Conservation (phyloP, 164 flowering plant species). For the Liriodendron chinense region DNA sequence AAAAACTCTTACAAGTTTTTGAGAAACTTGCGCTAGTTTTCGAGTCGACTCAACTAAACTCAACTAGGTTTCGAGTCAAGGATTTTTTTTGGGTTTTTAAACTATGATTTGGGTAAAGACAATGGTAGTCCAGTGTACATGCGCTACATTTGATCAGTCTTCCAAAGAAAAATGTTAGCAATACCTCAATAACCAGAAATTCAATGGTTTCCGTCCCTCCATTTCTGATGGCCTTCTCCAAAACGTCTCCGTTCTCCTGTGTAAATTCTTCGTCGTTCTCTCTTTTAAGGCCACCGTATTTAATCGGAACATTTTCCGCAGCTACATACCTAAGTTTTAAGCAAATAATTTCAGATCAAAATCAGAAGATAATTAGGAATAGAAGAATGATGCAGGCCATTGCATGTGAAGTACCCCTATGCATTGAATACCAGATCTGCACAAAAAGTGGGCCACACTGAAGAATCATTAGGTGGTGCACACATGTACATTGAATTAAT, state of each 20-base stretch:
- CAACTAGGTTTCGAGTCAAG: too few species aligned
- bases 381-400: too few species aligned
- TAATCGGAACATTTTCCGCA: conserved; percentile 57
- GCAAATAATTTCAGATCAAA: not conserved
- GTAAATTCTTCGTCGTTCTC: conserved; percentile 59
- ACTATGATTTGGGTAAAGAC: too few species aligned
- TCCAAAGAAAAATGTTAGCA: too few species aligned
- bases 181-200: conserved; percentile 59
- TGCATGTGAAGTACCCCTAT: not conserved
- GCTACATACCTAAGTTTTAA: conserved; percentile 44
- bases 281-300: conserved; percentile 76
- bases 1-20: too few species aligned
- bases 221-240: conserved; percentile 32
- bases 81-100: too few species aligned
- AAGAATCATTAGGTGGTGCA: not conserved
- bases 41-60: too few species aligned
- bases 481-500: too few species aligned
- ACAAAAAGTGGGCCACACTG: not conserved
- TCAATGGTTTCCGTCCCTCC: conserved; percentile 33
- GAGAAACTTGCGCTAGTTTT: too few species aligned
- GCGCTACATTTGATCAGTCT: too few species aligned
- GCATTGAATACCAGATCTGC: not conserved
- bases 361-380: not conserved
- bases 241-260: conserved; percentile 29
- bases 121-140: not conserved